Evolutionary conservation across 306 rosid species (phyloP), one percentile per base, ranked within the genome.

Genomic region (Parietaria judaica): DNA sequence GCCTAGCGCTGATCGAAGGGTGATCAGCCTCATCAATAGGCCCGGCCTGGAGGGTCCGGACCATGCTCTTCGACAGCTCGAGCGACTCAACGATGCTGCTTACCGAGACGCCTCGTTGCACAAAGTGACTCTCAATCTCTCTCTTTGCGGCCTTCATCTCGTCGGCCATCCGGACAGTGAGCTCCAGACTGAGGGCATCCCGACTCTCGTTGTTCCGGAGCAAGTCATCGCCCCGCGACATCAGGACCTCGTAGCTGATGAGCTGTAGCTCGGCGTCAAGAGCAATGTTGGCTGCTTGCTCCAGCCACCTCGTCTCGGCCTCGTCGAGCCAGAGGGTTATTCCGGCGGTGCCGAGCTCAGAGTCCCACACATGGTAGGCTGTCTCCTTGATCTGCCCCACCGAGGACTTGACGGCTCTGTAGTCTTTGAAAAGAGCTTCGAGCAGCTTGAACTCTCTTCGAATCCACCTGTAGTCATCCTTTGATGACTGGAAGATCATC

Each of bases 41-140:
- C 53, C 53, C 58, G 38, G 36, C 64, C 38, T 2, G 71, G 23
- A 67, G n/a, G n/a, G 57, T 46, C 38, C 64, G 13, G 15, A 67
- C 15, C 14, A 8, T 57, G 17, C 51, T 43, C 64, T 57, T 57
- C n/a, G 64, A 57, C 17, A 34, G 17, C 64, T 57, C 56, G 34
- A 67, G 46, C 36, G 43, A 10, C 36, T 52, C 7, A 36, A 49
- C 5, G 53, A 49, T 49, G 14, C 53, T 11, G 9, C 13, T 4
- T n/a, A 49, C 5, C 53, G 10, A 10, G 39, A 35, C 44, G 9
- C 11, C 53, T 5, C 47, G 17, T 15, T 45, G 38, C 14, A 16
- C 31, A 1, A 54, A 50, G 16, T 43, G 46, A 10, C 2, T 55
- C 14, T 35, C 14, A 0, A 64, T 64, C 58, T 8, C 38, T 44